Percentiles rank a stretch among this genome's conserved stretches.
Conservation (phyloP, 805 yeast genomes). For the Sungouiella blattae region DNA sequence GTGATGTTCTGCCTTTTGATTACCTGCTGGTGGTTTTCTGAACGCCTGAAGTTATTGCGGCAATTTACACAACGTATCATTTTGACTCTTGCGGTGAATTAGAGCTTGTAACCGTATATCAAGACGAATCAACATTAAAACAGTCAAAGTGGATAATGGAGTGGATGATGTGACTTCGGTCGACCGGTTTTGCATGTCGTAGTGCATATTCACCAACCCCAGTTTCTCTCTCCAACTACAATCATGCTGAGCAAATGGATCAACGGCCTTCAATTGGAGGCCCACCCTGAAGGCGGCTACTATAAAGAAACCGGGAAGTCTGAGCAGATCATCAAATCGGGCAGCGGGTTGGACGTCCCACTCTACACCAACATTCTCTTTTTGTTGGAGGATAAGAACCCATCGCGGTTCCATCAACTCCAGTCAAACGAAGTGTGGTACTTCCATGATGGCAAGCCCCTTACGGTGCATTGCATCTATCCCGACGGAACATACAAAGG, state of each 20-base stretch:
- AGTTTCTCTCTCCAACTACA: too few species aligned
- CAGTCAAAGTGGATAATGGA: too few species aligned
- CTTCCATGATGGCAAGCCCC: conserved; percentile 19
- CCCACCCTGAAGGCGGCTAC: conserved; percentile 24
- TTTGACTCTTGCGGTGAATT: too few species aligned
- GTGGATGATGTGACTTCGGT: too few species aligned
- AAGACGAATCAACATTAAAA: too few species aligned
- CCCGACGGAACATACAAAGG: conserved; percentile 18
- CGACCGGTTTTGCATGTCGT: too few species aligned
- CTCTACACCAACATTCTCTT: conserved; percentile 21
- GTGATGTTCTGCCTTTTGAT: too few species aligned
- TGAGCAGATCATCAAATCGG: conserved; percentile 10
- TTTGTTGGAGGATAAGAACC: conserved; percentile 17
- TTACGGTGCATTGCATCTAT: conserved; percentile 21
- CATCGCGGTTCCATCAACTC: conserved; percentile 20
- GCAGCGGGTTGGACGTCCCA: conserved; percentile 19
- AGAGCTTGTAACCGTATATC: too few species aligned
- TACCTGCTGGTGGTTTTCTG: too few species aligned
- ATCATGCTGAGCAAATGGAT: conserved; percentile 3
- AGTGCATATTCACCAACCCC: too few species aligned
- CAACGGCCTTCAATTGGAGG: background rate
- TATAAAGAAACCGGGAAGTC: conserved; percentile 15
- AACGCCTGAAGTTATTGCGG: too few species aligned
- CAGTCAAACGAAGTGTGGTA: conserved; percentile 24
- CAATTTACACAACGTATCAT: too few species aligned